Conservation (phyloP, 768 basidiomycete genomes). For the Lentinula sp. region DNA sequence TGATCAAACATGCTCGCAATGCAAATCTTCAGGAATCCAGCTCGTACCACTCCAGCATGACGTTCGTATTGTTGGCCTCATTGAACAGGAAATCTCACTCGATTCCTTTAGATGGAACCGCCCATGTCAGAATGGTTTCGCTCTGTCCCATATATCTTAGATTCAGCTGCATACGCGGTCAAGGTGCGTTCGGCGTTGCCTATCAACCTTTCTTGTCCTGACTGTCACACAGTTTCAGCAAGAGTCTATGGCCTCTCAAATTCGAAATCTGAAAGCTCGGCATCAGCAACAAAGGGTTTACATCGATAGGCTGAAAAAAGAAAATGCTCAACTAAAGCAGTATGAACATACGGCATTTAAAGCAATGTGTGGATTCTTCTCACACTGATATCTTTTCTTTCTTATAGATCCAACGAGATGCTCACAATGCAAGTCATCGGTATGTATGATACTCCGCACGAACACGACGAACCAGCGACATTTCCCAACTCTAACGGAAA, state of each 20-base stretch:
- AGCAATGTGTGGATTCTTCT: not conserved
- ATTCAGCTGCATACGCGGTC: constrained; percentile 57
- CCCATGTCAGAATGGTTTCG: constrained; percentile 85
- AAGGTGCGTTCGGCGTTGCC: constrained; percentile 37
- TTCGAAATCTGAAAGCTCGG: constrained; percentile 56
- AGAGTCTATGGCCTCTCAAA: constrained; percentile 63
- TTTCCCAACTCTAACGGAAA: constrained; percentile 56
- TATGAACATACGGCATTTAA: constrained; percentile 15
- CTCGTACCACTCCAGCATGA: constrained; percentile 69
- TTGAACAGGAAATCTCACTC: constrained; percentile 2
- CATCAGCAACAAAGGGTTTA: constrained; percentile 48
- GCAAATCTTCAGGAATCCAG: constrained; percentile 57
- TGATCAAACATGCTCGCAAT: constrained; percentile 71
- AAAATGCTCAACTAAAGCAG: constrained; percentile 54
- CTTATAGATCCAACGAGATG: constrained; percentile 40
- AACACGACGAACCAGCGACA: constrained; percentile 24
- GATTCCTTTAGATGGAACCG: constrained; percentile 52
- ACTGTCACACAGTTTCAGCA: constrained; percentile 59
- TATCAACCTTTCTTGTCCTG: not conserved
- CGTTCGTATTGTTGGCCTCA: constrained; percentile 32
- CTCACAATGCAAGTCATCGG: constrained; percentile 40
- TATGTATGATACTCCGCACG: constrained; percentile 18
- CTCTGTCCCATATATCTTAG: constrained; percentile 53
- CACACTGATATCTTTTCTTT: constrained; percentile 8
- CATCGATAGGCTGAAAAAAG: constrained; percentile 47